Base-by-base conservation (phyloP, 768 basidiomycete species). In the Tubosaeta sp. region DNA sequence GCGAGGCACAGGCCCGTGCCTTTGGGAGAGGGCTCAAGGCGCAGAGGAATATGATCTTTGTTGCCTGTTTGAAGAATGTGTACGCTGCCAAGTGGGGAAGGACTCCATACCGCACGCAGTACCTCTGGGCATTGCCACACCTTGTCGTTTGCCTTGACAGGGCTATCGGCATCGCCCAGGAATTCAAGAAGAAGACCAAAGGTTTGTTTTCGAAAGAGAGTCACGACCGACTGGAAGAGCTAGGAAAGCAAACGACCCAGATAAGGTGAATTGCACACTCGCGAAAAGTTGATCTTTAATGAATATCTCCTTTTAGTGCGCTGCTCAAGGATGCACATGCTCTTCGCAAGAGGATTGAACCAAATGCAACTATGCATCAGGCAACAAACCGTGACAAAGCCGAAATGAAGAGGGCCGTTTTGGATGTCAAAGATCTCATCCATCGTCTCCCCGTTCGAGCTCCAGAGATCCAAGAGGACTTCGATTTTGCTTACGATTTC, bases 131-230 rank as follows among this genome's bases (percentile, higher is more conserved):
- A 14, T 63, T 80, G 6, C 74, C 77, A 1, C 73, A 69, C 45
- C 56, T 79, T 29, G 59, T 77, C 2, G 53, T 74, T 2, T 76
- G 72, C 54, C 65, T 80, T 32, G 72, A 79, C 43, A 48, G 60
- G n/a, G 59, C 64, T n/a, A 60, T 70, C 10, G 32, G 57, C 3
- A 27, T 64, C 17, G 56, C 68, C 9, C 37, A 60, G 35, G 45
- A 59, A 14, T 56, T 61, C 46, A 77, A 77, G 62, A 51, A 22
- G 4, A 58, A 59, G 17, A 59, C 62, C 3, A 77, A 72, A 46
- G 61, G 65, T 41, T 62, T 62, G n/a, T 43, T 72, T 12, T 60
- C 29, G 6, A 51, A 56, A 12, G 69, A 60, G 16, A 48, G 50
- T 26, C 71, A 75, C 44, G 63, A 71, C 14, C 65, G 65, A 29